Evolutionary conservation across 2,329 filamentous ascomycete genomes (phyloP).

Genomic region (Rachicladosporium sp.): DNA sequence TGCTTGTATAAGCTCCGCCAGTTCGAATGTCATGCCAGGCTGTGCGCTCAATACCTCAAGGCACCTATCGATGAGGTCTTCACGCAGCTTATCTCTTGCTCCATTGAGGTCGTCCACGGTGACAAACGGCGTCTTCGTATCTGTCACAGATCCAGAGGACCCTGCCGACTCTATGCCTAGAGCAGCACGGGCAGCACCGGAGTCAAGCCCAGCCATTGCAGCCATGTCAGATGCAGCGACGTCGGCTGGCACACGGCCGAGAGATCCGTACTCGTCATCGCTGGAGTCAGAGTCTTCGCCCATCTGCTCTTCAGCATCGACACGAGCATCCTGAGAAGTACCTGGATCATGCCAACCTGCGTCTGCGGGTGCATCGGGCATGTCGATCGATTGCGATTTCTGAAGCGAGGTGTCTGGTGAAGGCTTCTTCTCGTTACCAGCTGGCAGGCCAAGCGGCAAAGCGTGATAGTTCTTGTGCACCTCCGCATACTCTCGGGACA

Average conservation of each 20-base stretch:
- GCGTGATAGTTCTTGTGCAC: conserved; percentile 21
- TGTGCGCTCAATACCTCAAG: conserved; percentile 83
- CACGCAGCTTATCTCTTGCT: conserved; percentile 58
- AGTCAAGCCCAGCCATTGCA: conserved; percentile 8
- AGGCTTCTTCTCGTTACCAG: conserved; percentile 6
- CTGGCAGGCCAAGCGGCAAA: conserved; percentile 19
- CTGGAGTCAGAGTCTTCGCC: conserved; percentile 4
- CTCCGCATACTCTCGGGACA: conserved; percentile 63
- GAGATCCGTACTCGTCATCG: conserved; percentile 10
- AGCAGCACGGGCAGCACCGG: neutral
- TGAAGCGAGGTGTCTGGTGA: conserved; percentile 1
- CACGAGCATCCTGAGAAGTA: conserved; percentile 1
- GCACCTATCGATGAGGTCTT: conserved; percentile 75
- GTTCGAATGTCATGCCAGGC: conserved; percentile 76
- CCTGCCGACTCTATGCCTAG: neutral
- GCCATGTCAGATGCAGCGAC: conserved; percentile 13
- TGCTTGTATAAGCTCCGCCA: conserved; percentile 72
- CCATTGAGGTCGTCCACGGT: conserved; percentile 71
- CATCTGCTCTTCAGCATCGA: conserved; percentile 4
- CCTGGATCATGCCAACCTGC: neutral
- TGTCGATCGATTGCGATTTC: conserved; percentile 24
- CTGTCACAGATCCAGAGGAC: conserved; percentile 7
- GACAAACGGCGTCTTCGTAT: conserved; percentile 29
- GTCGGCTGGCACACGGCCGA: conserved; percentile 13
- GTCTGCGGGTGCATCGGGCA: conserved; percentile 23